Evolutionary conservation across 345 rosid species (phyloP).

Genomic region (Carallia pectinifolia): DNA sequence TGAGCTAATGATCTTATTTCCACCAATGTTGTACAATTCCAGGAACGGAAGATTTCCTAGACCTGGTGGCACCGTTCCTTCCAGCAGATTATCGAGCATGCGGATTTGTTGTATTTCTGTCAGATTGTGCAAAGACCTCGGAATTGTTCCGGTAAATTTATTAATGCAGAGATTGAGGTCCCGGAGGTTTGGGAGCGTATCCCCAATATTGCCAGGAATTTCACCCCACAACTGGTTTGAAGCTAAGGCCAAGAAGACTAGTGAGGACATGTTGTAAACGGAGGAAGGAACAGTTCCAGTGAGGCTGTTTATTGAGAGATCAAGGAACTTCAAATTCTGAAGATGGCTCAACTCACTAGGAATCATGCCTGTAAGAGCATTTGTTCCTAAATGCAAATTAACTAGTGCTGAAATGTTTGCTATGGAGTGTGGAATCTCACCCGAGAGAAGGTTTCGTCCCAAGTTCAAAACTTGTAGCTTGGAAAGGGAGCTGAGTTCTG

Average conservation of each 20-base stretch:
- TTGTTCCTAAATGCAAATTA: conserved; percentile 40
- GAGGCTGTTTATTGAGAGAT: conserved; percentile 42
- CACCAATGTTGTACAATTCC: conserved; percentile 37
- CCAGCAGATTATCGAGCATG: conserved; percentile 31
- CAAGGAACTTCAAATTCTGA: conserved; percentile 30
- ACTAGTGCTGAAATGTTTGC: conserved; percentile 43
- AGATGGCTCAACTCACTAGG: conserved; percentile 40
- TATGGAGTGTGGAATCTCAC: conserved; percentile 41
- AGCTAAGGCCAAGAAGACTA: conserved; percentile 38
- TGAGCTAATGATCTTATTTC: conserved; percentile 31
- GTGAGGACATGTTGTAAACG: conserved; percentile 46
- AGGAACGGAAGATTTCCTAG: conserved; percentile 40
- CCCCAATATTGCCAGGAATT: conserved; percentile 37
- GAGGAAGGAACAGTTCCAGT: conserved; percentile 34
- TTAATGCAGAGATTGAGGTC: conserved; percentile 40
- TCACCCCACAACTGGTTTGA: conserved; percentile 42
- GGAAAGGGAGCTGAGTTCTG: conserved; percentile 29
- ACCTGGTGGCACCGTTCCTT: conserved; percentile 39
- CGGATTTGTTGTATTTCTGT: conserved; percentile 39
- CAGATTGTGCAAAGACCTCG: conserved; percentile 44
- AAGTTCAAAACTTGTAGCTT: conserved; percentile 36
- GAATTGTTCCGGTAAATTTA: conserved; percentile 41
- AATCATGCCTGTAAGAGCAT: conserved; percentile 37
- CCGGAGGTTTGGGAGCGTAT: conserved; percentile 43
- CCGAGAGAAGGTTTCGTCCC: conserved; percentile 38